Base-by-base conservation (phyloP, 2,329 filamentous ascomycete species). In the Trichoderma endophyticum region DNA sequence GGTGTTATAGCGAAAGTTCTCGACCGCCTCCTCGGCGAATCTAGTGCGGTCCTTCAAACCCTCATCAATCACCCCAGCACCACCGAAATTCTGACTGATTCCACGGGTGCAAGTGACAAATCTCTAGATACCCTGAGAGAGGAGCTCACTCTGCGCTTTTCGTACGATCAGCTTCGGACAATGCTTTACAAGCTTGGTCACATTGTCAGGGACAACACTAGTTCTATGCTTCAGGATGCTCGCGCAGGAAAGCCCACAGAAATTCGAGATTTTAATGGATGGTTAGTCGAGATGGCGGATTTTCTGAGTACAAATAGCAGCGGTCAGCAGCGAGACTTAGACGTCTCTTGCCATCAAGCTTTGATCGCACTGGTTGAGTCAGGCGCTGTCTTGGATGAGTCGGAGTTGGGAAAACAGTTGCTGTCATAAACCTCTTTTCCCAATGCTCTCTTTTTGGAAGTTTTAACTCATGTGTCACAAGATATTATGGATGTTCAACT, bases 11-110 rank as follows among this genome's bases (percentile, higher is more conserved):
- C 86, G 0, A 84, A 84, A 30, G 84, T 93, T 6, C 90, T 95
- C 78, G 88, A 91, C 59, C 82, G 88, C 28, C 85, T 98, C 4
- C 83, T 97, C 6, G 82, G 84, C n/a, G 94, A 98, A 78, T 90
- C 93, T 6, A 91, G 89, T 64, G 83, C 86, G 28, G 90, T 97
- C n/a, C 88, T 97, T 39, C 89, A 87, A 71, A 86, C 86, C 12
- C 84, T 97, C 9, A 88, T 93, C 1, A 86, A 89, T 73, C 83
- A 94, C 34, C 85, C 89, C 59, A 82, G 79, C 73, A 83, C 76
- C 56, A 77, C 78, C 18, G 77, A 77, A 8, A 82, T 88, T 34
- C 77, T 88, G 14, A 18, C 60, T 1, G 28, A 32, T 26, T 30
- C 68, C 4, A 6, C n/a, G 3, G 24, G 12, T 0, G 11, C 15